Evolutionary conservation across 495 filamentous ascomycete genomes (phyloP).

Genomic region (Aspergillus wentii): DNA sequence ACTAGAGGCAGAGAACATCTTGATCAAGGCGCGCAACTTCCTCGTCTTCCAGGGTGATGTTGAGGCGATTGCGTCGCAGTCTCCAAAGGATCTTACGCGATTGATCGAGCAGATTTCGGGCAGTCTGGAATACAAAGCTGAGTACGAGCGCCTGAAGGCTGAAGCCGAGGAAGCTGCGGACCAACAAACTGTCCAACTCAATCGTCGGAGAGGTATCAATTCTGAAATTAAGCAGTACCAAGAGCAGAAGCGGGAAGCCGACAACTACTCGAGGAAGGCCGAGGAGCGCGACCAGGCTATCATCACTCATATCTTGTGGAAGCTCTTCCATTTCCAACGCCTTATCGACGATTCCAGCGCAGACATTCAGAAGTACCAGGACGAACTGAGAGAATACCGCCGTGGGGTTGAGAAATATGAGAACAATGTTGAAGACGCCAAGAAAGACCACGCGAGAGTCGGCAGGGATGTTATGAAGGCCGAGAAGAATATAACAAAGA

Average conservation of each 20-base stretch:
- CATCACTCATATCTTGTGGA: slow-evolving; percentile 94
- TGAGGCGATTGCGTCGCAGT: slow-evolving; percentile 94
- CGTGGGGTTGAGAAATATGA: slow-evolving; percentile 85
- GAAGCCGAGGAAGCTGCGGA: slow-evolving; percentile 84
- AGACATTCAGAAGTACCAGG: slow-evolving; percentile 90
- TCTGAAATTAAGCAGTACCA: slow-evolving; percentile 97
- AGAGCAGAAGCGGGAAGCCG: slow-evolving; percentile 94
- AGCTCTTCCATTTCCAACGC: slow-evolving; percentile 91
- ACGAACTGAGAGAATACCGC: slow-evolving; percentile 90
- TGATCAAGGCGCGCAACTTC: slow-evolving; percentile 97
- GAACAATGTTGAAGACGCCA: slow-evolving; percentile 76
- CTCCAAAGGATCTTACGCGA: slow-evolving; percentile 87
- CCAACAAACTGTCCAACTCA: slow-evolving; percentile 79
- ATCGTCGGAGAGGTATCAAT: slow-evolving; percentile 88
- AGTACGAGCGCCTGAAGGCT: slow-evolving; percentile 84
- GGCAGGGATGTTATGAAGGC: slow-evolving; percentile 74
- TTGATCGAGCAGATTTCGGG: slow-evolving; percentile 97
- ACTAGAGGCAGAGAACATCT: slow-evolving; percentile 88
- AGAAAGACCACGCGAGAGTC: slow-evolving; percentile 74
- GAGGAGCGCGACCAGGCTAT: slow-evolving; percentile 89
- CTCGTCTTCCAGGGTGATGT: slow-evolving; percentile 98
- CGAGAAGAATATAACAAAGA: slow-evolving; percentile 75
- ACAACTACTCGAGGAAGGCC: slow-evolving; percentile 81
- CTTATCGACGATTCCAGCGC: slow-evolving; percentile 87
- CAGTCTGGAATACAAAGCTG: slow-evolving; percentile 89